phyloP scores from a whole-genome alignment of 441 rosid species.

The Arabidopsis lyrata region DNA sequence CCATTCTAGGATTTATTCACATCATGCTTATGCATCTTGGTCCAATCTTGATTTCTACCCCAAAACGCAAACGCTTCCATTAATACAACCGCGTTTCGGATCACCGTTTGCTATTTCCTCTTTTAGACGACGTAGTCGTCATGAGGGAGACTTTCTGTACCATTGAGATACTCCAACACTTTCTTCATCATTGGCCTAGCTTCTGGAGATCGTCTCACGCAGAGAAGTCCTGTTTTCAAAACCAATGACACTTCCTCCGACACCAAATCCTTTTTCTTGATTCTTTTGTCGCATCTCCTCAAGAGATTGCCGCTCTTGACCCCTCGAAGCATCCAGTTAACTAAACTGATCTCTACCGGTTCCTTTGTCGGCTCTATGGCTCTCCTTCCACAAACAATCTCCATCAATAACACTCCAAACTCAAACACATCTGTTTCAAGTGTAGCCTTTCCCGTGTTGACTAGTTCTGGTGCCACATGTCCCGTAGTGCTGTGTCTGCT shows the following conservation, averaged over 20 bases:
- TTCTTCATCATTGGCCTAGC: conserved; percentile 39
- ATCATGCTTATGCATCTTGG: neutral
- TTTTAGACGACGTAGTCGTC: conserved; percentile 18
- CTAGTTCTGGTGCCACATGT: conserved; percentile 38
- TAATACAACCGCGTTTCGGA: neutral
- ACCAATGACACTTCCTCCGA: conserved; percentile 27
- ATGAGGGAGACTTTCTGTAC: conserved; percentile 34
- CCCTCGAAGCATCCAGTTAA: conserved; percentile 18
- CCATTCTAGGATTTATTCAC: neutral
- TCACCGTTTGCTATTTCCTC: neutral
- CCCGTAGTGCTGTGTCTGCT: conserved; percentile 14
- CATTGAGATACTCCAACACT: conserved; percentile 23
- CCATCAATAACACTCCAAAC: conserved; percentile 42
- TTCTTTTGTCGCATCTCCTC: conserved; percentile 22
- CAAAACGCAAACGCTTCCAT: neutral
- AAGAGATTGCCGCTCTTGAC: conserved; percentile 29
- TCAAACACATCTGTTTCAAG: conserved; percentile 35
- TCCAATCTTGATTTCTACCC: neutral
- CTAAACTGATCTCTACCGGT: conserved; percentile 33
- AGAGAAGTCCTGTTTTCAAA: conserved; percentile 26
- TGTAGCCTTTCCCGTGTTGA: conserved; percentile 21
- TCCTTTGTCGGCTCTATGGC: conserved; percentile 38
- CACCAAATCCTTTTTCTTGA: conserved; percentile 26
- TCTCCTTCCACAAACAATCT: conserved; percentile 39
- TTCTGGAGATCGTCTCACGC: conserved; percentile 21